A percentile compares a stretch with the other conserved stretches of the same genome.
Conservation (phyloP, 139 green algal species). For the Parachlorella kessleri region DNA sequence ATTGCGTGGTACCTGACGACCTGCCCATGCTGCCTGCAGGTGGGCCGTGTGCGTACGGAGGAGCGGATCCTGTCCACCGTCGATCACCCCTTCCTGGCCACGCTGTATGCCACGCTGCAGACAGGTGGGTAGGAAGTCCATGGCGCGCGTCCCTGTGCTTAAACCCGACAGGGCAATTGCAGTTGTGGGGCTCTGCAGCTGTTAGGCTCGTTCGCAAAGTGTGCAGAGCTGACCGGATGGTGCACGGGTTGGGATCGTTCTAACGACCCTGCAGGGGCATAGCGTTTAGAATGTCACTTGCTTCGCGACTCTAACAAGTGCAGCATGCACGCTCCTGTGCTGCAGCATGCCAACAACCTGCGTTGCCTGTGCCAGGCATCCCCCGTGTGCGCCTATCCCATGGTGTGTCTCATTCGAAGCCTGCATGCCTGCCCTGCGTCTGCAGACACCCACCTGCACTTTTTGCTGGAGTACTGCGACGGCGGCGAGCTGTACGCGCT, state of each 20-base stretch:
- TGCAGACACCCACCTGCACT: constrained; percentile 87
- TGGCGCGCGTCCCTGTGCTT: no score
- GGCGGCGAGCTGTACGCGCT: constrained; percentile 83
- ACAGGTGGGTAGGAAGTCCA: constrained; percentile 43
- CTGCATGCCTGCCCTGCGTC: not conserved
- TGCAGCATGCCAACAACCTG: not conserved
- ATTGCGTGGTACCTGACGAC: no score
- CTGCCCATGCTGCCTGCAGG: constrained; percentile 1
- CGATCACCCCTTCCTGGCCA: constrained; percentile 98
- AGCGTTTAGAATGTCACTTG: no score
- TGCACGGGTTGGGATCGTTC: no score
- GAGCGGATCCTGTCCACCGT: constrained; percentile 80
- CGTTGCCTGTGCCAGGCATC: not conserved
- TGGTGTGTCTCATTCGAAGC: not conserved
- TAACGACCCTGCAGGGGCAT: no score
- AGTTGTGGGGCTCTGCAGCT: no score
- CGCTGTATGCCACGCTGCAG: constrained; percentile 92
- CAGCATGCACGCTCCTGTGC: no score
- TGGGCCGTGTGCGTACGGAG: constrained; percentile 92
- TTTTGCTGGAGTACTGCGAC: constrained; percentile 75
- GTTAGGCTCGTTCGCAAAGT: no score
- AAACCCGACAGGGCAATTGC: no score
- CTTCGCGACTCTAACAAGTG: no score
- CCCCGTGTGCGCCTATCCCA: no score
- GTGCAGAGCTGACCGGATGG: no score